Conservation (phyloP, 1,284 basidiomycete species). For the Sanghuangporus sanghuang region DNA sequence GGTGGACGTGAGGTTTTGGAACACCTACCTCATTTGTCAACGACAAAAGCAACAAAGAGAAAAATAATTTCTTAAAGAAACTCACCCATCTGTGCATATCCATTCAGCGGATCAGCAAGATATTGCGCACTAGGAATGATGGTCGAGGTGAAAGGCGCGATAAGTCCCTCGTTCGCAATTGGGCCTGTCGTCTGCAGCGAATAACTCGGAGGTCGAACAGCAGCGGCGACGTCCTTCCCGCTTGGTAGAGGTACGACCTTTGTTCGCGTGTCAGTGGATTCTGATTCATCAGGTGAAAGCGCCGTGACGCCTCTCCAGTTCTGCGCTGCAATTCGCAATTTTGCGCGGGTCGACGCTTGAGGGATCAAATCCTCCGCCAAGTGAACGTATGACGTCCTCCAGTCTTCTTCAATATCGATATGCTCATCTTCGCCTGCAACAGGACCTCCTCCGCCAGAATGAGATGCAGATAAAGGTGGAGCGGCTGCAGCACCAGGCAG, state of each 20-base stretch:
- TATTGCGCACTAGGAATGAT: conserved; percentile 60
- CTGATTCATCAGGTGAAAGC: conserved; percentile 32
- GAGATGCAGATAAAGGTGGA: not conserved
- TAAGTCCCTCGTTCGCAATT: conserved; percentile 42
- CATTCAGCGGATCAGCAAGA: conserved; percentile 61
- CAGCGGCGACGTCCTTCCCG: conserved; percentile 27
- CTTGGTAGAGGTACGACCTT: conserved; percentile 18
- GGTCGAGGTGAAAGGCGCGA: conserved; percentile 52
- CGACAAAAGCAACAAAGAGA: not conserved
- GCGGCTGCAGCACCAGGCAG: conserved; percentile 32
- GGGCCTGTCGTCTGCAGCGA: conserved; percentile 43
- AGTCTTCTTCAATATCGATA: conserved; percentile 40
- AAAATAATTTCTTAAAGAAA: not conserved
- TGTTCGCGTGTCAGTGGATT: conserved; percentile 26
- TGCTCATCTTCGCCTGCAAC: conserved; percentile 37
- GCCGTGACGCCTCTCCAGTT: conserved; percentile 69
- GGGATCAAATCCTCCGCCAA: conserved; percentile 50
- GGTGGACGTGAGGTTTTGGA: conserved; percentile 76
- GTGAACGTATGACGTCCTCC: conserved; percentile 36
- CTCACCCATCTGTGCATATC: conserved; percentile 56
- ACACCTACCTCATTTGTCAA: conserved; percentile 32
- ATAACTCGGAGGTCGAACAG: conserved; percentile 46
- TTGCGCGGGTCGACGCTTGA: conserved; percentile 43
- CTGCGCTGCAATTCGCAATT: conserved; percentile 53
- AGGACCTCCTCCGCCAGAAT: conserved; percentile 10